These are phyloP conservation scores for Coemansia sp. DNA, from an alignment of 192 early-diverging fungal genomes.

Conservation along the genomic window DNA sequence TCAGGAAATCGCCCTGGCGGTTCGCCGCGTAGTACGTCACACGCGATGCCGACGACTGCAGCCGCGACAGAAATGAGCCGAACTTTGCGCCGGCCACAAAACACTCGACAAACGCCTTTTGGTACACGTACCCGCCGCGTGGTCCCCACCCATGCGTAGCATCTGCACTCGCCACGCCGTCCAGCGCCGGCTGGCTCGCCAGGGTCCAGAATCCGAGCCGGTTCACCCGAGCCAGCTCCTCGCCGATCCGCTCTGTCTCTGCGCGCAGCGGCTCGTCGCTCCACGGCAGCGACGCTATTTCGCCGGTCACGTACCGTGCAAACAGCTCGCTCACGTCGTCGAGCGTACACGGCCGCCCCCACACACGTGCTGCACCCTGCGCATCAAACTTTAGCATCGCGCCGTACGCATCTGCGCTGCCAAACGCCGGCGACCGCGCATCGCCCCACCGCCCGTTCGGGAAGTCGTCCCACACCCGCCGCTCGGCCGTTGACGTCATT, in stretches of 20 bases:
- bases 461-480: slow-evolving; percentile 82
- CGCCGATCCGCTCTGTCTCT: slow-evolving; percentile 72
- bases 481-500: neutral
- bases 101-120: slow-evolving; percentile 98
- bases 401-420: slow-evolving; percentile 80
- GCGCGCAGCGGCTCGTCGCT: slow-evolving; percentile 74
- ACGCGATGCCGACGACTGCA: slow-evolving; percentile 60
- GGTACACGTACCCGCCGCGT: slow-evolving; percentile 92
- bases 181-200: slow-evolving; percentile 95
- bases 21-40: slow-evolving; percentile 95
- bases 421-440: slow-evolving; percentile 87
- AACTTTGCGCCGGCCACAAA: slow-evolving; percentile 75
- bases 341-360: slow-evolving; percentile 68
- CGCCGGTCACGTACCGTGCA: slow-evolving; percentile 72
- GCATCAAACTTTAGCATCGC: slow-evolving; percentile 71
- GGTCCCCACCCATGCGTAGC: slow-evolving; percentile 92
- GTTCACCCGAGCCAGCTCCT: slow-evolving; percentile 71
- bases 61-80: slow-evolving; percentile 68
- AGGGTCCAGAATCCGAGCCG: slow-evolving; percentile 83
- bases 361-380: slow-evolving; percentile 66
- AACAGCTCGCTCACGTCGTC: slow-evolving; percentile 75
- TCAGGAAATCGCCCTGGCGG: slow-evolving; percentile 66
- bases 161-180: slow-evolving; percentile 78
- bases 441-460: slow-evolving; percentile 99
- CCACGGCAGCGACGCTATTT: slow-evolving; percentile 85